phyloP scores from a whole-genome alignment of 768 basidiomycete species.

The Boletus reticulatus region DNA sequence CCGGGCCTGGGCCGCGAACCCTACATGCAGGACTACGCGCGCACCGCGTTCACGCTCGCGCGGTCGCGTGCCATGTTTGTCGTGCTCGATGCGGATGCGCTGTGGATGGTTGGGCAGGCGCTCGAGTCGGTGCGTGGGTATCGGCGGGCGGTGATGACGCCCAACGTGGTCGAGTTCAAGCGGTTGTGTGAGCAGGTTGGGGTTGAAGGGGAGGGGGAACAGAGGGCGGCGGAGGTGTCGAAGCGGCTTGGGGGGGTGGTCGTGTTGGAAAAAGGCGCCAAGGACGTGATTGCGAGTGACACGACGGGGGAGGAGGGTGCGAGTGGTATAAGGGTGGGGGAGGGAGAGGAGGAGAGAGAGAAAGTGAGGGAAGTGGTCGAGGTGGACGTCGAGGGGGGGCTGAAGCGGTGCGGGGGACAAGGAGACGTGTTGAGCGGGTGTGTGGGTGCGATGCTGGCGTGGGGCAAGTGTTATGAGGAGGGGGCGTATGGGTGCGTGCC shows the following conservation, averaged over 20 bases:
- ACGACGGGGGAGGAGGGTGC: conserved; percentile 52
- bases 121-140: conserved; percentile 78
- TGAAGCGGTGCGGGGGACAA: conserved; percentile 94
- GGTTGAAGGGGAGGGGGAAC: conserved; percentile 44
- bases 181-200: conserved; percentile 75
- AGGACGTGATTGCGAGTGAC: conserved; percentile 80
- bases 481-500: conserved; percentile 68
- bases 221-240: conserved; percentile 73
- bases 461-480: conserved; percentile 91
- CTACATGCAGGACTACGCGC: conserved; percentile 87
- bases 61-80: conserved; percentile 76
- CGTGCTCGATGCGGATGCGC: conserved; percentile 92
- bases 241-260: conserved; percentile 81
- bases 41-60: conserved; percentile 72
- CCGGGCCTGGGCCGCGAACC: conserved; percentile 90
- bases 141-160: conserved; percentile 84
- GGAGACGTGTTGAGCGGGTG: conserved; percentile 91
- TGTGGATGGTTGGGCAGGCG: conserved; percentile 80
- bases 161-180: conserved; percentile 92
- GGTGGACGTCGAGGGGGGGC: conserved; percentile 71
- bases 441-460: conserved; percentile 88
- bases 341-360: conserved; percentile 46
- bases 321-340: conserved; percentile 40
- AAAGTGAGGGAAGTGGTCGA: conserved; percentile 58
- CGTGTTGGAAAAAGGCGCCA: conserved; percentile 82